These are phyloP conservation scores for Vigna radiata DNA, from an alignment of 306 rosid genomes.

Conservation along the genomic window DNA sequence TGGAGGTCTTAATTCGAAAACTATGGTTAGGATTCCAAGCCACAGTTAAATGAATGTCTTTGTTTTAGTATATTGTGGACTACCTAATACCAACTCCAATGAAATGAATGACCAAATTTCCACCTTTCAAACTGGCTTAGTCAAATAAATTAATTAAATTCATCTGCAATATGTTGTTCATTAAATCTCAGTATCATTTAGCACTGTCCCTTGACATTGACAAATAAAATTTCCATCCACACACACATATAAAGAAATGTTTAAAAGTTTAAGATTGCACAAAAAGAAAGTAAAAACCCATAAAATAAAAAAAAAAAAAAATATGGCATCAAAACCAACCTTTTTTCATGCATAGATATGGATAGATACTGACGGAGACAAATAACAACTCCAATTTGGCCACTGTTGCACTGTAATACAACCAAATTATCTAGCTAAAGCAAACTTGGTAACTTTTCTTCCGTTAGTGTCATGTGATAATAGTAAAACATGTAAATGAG, in stretches of 20 bases:
- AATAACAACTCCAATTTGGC: slow-evolving; percentile 9
- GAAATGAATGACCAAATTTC: slow-evolving; percentile 26
- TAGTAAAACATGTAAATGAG: neutral
- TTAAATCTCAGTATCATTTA: neutral
- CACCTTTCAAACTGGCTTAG: neutral
- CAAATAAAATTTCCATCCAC: neutral
- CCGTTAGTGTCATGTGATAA: too few relatives aligned
- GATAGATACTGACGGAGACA: slow-evolving; percentile 3
- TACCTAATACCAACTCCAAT: slow-evolving; percentile 26
- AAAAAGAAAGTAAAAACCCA: slow-evolving; percentile 5
- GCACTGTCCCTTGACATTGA: slow-evolving; percentile 15
- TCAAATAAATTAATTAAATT: slow-evolving; percentile 28
- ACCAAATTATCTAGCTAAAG: neutral
- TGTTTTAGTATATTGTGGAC: slow-evolving; percentile 7
- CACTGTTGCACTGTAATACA: neutral
- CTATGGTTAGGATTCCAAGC: too few relatives aligned
- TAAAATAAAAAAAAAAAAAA: neutral
- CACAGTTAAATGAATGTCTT: neutral
- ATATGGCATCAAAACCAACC: neutral
- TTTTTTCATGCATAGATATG: neutral
- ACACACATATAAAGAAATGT: neutral
- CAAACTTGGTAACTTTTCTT: slow-evolving; percentile 12
- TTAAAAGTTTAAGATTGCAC: slow-evolving; percentile 15
- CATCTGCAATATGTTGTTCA: neutral
- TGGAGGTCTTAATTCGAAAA: too few relatives aligned